Conservation (phyloP, 2,329 filamentous ascomycete species). For the Colletotrichum cuscutae region DNA sequence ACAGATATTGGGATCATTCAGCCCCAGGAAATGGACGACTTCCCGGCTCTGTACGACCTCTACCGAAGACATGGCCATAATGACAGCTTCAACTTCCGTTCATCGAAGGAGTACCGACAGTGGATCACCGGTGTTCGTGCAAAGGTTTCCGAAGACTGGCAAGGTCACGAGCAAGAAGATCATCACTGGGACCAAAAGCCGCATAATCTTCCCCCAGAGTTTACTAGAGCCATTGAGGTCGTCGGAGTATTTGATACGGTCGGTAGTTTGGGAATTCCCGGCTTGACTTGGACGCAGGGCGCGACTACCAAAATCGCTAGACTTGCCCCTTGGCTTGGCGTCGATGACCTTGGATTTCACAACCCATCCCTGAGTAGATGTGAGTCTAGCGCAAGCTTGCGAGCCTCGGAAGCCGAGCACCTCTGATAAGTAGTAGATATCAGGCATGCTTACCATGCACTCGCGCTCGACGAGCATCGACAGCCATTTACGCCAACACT, state of each 20-base stretch:
- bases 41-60: not conserved
- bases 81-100: not conserved
- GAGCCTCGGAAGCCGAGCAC: accelerated
- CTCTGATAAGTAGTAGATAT: not conserved
- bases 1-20: slow-evolving; percentile 38
- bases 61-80: not conserved
- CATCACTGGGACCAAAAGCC: not conserved
- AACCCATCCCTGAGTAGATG: slow-evolving; percentile 10
- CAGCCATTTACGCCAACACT: not conserved
- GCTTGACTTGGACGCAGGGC: not conserved
- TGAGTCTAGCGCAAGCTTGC: not conserved
- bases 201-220: slow-evolving; percentile 3
- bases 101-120: not conserved
- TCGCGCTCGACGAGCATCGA: slow-evolving; percentile 14
- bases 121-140: slow-evolving; percentile 8
- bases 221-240: slow-evolving; percentile 4
- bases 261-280: slow-evolving; percentile 25
- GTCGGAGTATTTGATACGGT: slow-evolving; percentile 32
- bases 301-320: not conserved
- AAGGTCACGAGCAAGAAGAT: not conserved
- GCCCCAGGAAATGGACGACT: slow-evolving; percentile 7
- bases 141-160: not conserved
- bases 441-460: slow-evolving; percentile 14
- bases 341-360: slow-evolving; percentile 16
- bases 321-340: not conserved